phyloP scores from a whole-genome alignment of 768 basidiomycete species.

The Leucosporidium scottii region DNA sequence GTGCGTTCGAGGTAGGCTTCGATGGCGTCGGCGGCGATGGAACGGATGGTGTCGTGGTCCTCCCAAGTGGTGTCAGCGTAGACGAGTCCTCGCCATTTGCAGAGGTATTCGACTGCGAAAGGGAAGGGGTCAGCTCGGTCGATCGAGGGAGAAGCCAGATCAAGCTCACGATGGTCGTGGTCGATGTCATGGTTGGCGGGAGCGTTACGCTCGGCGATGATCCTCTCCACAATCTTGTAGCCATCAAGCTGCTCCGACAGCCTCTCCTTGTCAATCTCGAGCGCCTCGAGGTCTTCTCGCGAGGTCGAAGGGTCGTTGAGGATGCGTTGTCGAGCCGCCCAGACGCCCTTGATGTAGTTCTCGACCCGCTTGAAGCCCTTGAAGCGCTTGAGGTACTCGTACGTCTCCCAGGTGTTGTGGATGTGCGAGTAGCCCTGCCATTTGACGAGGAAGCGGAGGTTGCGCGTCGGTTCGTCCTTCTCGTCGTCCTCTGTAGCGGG shows the following conservation, averaged over 20 bases:
- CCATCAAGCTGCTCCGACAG: constrained; percentile 84
- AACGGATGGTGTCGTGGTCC: constrained; percentile 60
- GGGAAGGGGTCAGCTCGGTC: constrained; percentile 48
- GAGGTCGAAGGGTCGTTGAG: constrained; percentile 60
- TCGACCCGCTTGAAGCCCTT: constrained; percentile 94
- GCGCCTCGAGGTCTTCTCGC: constrained; percentile 79
- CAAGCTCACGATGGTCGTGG: constrained; percentile 35
- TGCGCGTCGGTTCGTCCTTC: constrained; percentile 28
- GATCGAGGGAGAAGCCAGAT: neutral
- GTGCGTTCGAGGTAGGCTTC: constrained; percentile 71
- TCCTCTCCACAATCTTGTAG: constrained; percentile 83
- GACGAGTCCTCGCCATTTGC: constrained; percentile 91
- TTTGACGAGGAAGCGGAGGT: constrained; percentile 80
- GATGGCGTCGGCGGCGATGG: constrained; percentile 69
- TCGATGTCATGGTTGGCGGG: constrained; percentile 32
- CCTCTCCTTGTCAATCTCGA: constrained; percentile 83
- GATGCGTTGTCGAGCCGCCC: constrained; percentile 64
- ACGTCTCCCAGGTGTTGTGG: constrained; percentile 98
- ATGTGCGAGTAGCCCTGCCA: constrained; percentile 98
- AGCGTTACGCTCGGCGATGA: constrained; percentile 67
- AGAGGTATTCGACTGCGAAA: constrained; percentile 68
- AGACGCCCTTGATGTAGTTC: constrained; percentile 87
- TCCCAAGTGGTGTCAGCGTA: constrained; percentile 98
- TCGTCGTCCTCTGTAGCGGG: constrained; percentile 43
- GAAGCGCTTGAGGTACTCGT: constrained; percentile 90